A percentile compares a stretch with the other conserved stretches of the same genome.
Evolutionary conservation across 495 filamentous ascomycete genomes (phyloP).

Genomic region (Pseudevernia furfuracea): DNA sequence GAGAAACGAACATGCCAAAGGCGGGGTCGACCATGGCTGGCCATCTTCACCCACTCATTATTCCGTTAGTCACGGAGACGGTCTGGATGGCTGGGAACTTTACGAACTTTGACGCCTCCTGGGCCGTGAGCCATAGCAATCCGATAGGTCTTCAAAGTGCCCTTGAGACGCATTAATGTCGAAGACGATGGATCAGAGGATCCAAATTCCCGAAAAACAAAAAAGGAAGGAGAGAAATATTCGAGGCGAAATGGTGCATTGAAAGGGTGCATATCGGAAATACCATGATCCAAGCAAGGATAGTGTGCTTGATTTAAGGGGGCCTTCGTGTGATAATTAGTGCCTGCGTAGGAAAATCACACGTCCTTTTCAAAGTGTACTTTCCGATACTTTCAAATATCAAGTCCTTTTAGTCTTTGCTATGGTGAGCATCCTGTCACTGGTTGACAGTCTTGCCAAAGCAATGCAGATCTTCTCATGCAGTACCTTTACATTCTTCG

Average conservation of each 20-base stretch:
- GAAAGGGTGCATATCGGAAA: background rate
- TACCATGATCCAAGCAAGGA: background rate
- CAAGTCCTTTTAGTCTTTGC: too few relatives aligned
- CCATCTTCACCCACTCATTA: conserved; percentile 1
- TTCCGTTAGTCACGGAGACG: conserved; percentile 24
- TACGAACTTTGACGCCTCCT: conserved; percentile 39
- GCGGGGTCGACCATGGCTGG: conserved; percentile 16
- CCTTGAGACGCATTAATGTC: background rate
- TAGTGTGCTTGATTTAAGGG: background rate
- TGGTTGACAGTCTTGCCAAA: background rate
- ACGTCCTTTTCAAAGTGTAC: background rate
- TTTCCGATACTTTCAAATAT: background rate
- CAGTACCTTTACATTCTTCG: background rate
- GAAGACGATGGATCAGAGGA: background rate
- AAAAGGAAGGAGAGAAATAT: background rate
- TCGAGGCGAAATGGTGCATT: conserved; percentile 4
- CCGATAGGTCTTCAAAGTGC: background rate
- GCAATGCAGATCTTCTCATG: background rate
- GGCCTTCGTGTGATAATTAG: background rate
- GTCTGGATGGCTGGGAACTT: conserved; percentile 45
- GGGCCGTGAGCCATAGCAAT: background rate
- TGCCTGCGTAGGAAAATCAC: background rate
- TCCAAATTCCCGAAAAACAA: background rate
- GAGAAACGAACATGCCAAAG: conserved; percentile 45
- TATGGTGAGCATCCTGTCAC: too few relatives aligned